phyloP scores from a whole-genome alignment of 768 basidiomycete genomes.

The Filobasidium floriforme region DNA sequence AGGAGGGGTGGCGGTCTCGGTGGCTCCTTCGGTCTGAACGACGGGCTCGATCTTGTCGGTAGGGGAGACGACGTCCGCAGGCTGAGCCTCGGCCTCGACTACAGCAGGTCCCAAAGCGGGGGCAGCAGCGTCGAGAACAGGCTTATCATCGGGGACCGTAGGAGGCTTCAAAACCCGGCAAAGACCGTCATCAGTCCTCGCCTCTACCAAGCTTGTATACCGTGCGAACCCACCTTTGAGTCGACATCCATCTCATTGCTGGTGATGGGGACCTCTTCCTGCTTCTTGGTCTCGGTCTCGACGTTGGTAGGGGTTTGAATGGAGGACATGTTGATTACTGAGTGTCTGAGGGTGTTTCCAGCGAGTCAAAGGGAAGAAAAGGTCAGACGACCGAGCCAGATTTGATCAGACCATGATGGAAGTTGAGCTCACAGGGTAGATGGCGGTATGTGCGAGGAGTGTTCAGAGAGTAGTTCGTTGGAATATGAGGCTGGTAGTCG shows the following conservation, averaged over 20 bases:
- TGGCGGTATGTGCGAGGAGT: neutral
- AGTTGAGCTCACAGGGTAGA: neutral
- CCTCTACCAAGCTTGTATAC: neutral
- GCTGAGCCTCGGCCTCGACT: neutral
- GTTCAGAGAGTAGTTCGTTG: too few species aligned
- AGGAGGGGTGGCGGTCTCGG: neutral
- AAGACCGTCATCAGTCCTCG: neutral
- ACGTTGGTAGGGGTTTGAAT: neutral
- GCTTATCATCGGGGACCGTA: neutral
- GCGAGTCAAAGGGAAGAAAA: neutral
- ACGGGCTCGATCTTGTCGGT: neutral
- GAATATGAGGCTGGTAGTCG: neutral
- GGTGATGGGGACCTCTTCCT: neutral
- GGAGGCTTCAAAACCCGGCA: neutral
- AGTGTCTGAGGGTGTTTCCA: neutral
- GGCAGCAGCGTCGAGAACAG: conserved; percentile 1
- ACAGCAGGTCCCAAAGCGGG: neutral
- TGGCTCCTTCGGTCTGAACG: neutral
- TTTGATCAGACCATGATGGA: neutral
- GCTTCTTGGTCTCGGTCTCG: neutral
- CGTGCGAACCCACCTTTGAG: neutral
- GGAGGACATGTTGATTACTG: neutral
- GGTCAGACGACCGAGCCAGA: neutral
- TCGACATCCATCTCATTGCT: neutral
- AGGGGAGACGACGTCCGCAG: too few species aligned